Percentiles rank a stretch among this genome's conserved stretches.
phyloP scores from a whole-genome alignment of 495 filamentous ascomycete genomes.

The Penicillium salamii region DNA sequence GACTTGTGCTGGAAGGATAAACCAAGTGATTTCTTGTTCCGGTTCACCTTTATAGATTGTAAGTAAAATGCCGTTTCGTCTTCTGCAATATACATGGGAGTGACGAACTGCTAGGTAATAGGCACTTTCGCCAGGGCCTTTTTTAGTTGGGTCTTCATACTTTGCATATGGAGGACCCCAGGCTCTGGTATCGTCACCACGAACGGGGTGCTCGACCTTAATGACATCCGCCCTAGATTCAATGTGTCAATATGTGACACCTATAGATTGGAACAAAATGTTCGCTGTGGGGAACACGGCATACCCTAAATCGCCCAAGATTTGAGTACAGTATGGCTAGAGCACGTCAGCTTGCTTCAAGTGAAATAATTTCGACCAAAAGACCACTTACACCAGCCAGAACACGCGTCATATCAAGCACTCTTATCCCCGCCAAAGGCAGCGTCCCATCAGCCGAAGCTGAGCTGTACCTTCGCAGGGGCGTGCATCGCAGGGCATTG shows the following conservation, averaged over 20 bases:
- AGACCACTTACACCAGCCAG: conserved; percentile 76
- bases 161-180: conserved; percentile 95
- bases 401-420: conserved; percentile 95
- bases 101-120: conserved; percentile 81
- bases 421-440: conserved; percentile 79
- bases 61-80: not conserved
- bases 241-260: not conserved
- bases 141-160: conserved; percentile 56
- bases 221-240: conserved; percentile 83
- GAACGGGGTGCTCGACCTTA: conserved; percentile 89
- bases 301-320: conserved; percentile 94
- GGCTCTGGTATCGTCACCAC: conserved; percentile 91
- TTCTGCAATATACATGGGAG: not conserved
- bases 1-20: conserved; percentile 83
- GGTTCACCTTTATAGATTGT: conserved; percentile 65
- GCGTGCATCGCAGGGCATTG: conserved; percentile 21
- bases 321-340: conserved; percentile 97
- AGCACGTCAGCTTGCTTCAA: conserved; percentile 15
- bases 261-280: not conserved
- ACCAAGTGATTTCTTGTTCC: conserved; percentile 93
- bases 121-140: conserved; percentile 87
- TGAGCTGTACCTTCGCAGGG: conserved; percentile 32
- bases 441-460: conserved; percentile 38
- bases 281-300: conserved; percentile 10
- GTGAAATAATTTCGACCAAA: not conserved